phyloP scores from a whole-genome alignment of 108 stramenopile species.

The Conticribra weissflogii region DNA sequence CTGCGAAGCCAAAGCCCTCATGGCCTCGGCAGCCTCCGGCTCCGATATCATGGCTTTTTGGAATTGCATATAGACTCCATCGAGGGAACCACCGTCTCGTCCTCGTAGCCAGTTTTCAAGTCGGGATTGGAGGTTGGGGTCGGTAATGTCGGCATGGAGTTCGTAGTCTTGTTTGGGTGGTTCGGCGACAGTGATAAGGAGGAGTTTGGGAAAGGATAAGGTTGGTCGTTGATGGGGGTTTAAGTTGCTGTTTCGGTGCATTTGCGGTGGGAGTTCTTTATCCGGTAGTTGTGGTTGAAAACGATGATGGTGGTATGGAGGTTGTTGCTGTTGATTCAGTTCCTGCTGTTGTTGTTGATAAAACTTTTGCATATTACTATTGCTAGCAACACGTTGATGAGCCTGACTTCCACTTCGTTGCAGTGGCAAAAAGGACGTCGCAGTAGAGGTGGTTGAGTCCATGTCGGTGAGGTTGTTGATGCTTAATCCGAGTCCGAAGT shows the following conservation, averaged over 20 bases:
- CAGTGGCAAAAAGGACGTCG: constrained; percentile 32
- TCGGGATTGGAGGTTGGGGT: constrained; percentile 26
- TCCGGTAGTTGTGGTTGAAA: neutral
- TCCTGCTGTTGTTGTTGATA: constrained; percentile 11
- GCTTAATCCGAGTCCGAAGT: constrained; percentile 34
- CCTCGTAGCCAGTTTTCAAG: constrained; percentile 43
- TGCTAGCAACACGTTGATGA: constrained; percentile 1
- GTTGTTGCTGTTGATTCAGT: too few relatives aligned
- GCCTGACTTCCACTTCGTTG: neutral
- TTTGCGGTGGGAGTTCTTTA: constrained; percentile 3
- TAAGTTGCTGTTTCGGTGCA: too few relatives aligned
- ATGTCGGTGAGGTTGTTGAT: constrained; percentile 28
- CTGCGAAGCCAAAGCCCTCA: constrained; percentile 35
- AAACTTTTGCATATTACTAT: constrained; percentile 3
- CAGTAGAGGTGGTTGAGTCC: constrained; percentile 12
- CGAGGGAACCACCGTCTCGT: constrained; percentile 40
- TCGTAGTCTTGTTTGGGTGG: constrained; percentile 30
- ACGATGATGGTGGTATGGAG: constrained; percentile 5
- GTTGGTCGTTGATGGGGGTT: neutral
- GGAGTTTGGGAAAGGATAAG: constrained; percentile 35
- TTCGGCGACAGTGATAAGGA: constrained; percentile 37
- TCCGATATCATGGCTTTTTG: constrained; percentile 46
- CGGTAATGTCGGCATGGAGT: constrained; percentile 44
- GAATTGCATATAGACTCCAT: constrained; percentile 55
- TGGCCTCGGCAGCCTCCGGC: constrained; percentile 32